A percentile compares a stretch with the other conserved stretches of the same genome.
phyloP scores from a whole-genome alignment of 768 basidiomycete species.

The Lactarius hengduanensis region DNA sequence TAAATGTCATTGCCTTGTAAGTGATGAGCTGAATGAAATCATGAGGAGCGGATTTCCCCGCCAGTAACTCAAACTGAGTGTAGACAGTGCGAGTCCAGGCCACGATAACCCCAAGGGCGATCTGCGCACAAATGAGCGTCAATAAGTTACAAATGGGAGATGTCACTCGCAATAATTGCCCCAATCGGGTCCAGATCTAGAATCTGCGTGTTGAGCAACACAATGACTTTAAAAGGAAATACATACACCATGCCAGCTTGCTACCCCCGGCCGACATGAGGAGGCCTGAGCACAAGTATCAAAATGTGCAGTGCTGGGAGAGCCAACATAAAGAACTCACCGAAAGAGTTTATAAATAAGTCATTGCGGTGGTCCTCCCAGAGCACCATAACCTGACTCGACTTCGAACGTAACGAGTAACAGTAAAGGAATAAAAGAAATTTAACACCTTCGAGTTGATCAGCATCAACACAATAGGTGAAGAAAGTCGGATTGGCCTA shows the following conservation, averaged over 20 bases:
- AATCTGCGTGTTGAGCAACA: neutral
- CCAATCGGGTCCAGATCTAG: conserved; percentile 76
- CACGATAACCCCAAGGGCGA: conserved; percentile 72
- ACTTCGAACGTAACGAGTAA: conserved; percentile 68
- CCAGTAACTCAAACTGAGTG: conserved; percentile 78
- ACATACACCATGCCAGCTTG: conserved; percentile 77
- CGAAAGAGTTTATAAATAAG: conserved; percentile 78
- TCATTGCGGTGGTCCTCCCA: conserved; percentile 98
- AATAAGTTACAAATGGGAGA: neutral
- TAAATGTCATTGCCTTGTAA: conserved; percentile 91
- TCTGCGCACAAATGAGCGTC: conserved; percentile 45
- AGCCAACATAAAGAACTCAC: conserved; percentile 38
- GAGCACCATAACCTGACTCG: conserved; percentile 90
- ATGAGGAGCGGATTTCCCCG: conserved; percentile 89
- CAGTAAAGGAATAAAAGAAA: conserved; percentile 86
- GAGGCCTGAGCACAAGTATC: conserved; percentile 48
- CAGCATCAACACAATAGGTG: conserved; percentile 17
- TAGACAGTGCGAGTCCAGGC: conserved; percentile 79
- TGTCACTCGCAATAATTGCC: conserved; percentile 59
- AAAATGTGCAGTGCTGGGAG: conserved; percentile 2
- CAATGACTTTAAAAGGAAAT: conserved; percentile 12
- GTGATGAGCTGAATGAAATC: conserved; percentile 89
- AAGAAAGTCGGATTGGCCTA: conserved; percentile 35
- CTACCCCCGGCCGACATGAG: conserved; percentile 84
- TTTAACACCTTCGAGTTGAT: conserved; percentile 63